A percentile compares a stretch with the other conserved stretches of the same genome.
Conservation (phyloP, 2,329 filamentous ascomycete genomes). For the Aspergillus tubingensis region DNA sequence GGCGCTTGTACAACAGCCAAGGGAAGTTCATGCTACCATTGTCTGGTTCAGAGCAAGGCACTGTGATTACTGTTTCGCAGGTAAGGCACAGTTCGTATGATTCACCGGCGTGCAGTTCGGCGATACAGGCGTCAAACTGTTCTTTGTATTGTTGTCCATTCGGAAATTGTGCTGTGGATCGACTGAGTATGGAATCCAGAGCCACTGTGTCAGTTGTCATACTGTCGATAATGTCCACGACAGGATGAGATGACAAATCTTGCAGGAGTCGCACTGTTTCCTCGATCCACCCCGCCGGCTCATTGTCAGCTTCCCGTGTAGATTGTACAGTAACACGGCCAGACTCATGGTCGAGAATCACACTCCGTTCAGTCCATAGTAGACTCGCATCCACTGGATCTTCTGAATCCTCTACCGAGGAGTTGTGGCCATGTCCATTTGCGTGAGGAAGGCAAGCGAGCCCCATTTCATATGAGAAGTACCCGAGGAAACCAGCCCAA, state of each 20-base stretch:
- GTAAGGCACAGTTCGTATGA: conserved; percentile 88
- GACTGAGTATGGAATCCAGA: conserved; percentile 35
- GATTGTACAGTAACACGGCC: conserved; percentile 68
- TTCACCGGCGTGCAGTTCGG: conserved; percentile 71
- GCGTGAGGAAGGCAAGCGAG: conserved; percentile 57
- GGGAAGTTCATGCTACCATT: conserved; percentile 43
- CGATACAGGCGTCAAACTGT: conserved; percentile 69
- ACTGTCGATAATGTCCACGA: conserved; percentile 9
- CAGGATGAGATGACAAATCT: conserved; percentile 17
- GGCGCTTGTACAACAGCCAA: conserved; percentile 72
- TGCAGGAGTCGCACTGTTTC: conserved; percentile 30
- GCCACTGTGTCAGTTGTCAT: conserved; percentile 21
- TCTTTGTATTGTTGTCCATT: conserved; percentile 59
- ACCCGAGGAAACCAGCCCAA: conserved; percentile 82
- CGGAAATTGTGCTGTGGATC: conserved; percentile 36
- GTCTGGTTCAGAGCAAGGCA: conserved; percentile 28
- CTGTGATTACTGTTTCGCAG: conserved; percentile 67
- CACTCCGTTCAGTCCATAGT: conserved; percentile 72
- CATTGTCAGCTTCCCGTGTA: conserved; percentile 49
- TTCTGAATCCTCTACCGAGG: conserved; percentile 22
- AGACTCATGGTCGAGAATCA: conserved; percentile 73
- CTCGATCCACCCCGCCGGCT: conserved; percentile 50
- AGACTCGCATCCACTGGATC: conserved; percentile 71
- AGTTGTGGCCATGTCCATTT: conserved; percentile 40
- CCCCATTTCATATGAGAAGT: conserved; percentile 81